phyloP scores from a whole-genome alignment of 371 early-diverging fungal genomes.

The Actinomucor elegans region DNA sequence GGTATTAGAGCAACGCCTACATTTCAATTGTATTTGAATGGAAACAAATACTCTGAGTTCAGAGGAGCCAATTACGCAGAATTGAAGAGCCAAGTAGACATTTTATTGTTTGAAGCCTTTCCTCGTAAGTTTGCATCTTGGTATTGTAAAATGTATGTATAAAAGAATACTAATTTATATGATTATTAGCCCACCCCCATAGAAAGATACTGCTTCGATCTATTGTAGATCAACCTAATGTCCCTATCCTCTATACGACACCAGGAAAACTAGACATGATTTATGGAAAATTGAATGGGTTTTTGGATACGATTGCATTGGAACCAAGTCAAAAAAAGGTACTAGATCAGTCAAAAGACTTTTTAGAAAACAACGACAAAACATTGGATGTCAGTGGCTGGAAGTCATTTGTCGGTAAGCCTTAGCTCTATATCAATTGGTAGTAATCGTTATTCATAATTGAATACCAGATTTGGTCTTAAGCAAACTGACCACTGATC shows the following conservation, averaged over 20 bases:
- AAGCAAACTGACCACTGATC: slow-evolving; percentile 41
- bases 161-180: not conserved
- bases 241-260: slow-evolving; percentile 56
- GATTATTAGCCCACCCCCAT: slow-evolving; percentile 65
- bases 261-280: slow-evolving; percentile 59
- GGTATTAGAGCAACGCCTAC: slow-evolving; percentile 70
- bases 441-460: too few relatives aligned
- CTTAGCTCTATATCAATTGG: too few relatives aligned
- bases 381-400: slow-evolving; percentile 26
- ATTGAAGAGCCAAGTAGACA: slow-evolving; percentile 60
- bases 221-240: slow-evolving; percentile 36
- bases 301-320: slow-evolving; percentile 30
- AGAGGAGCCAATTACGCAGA: slow-evolving; percentile 68
- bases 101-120: slow-evolving; percentile 64
- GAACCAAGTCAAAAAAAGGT: slow-evolving; percentile 20
- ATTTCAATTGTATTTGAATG: slow-evolving; percentile 64
- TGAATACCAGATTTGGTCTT: slow-evolving; percentile 41
- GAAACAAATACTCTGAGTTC: slow-evolving; percentile 59
- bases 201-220: slow-evolving; percentile 38
- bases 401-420: slow-evolving; percentile 40
- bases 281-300: slow-evolving; percentile 54
- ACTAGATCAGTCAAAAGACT: slow-evolving; percentile 23
- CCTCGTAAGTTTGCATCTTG: slow-evolving; percentile 52
- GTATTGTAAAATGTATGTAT: too few relatives aligned
- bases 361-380: slow-evolving; percentile 18